A percentile compares a stretch with the other conserved stretches of the same genome.
Evolutionary conservation across 495 filamentous ascomycete species (phyloP).

Genomic region (Aspergillus kassunensis): DNA sequence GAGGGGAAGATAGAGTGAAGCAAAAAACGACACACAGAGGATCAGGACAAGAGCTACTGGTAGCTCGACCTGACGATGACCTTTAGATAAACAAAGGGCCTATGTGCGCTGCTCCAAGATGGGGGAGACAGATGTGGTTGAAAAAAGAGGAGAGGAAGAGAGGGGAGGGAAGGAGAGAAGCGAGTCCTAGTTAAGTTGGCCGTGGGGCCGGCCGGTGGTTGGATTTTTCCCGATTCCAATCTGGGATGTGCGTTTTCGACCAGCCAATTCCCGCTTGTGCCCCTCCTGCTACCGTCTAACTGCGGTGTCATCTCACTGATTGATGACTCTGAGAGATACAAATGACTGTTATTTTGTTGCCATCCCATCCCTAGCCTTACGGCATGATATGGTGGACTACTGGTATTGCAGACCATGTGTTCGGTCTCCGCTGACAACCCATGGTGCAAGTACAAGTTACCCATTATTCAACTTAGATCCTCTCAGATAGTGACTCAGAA

Average conservation of each 20-base stretch:
- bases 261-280: slow-evolving; percentile 17
- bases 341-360: background rate
- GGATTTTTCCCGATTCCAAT: slow-evolving; percentile 30
- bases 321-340: background rate
- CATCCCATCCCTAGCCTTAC: background rate
- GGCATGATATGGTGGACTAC: background rate
- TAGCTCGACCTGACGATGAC: slow-evolving; percentile 45
- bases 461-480: background rate
- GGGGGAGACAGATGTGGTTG: slow-evolving; percentile 26
- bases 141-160: slow-evolving; percentile 21
- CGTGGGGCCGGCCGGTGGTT: slow-evolving; percentile 10
- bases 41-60: slow-evolving; percentile 45
- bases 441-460: background rate
- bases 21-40: slow-evolving; percentile 40
- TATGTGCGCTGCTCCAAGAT: slow-evolving; percentile 45
- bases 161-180: slow-evolving; percentile 26
- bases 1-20: slow-evolving; percentile 12
- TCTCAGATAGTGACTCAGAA: background rate
- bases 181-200: slow-evolving; percentile 24
- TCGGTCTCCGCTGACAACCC: background rate
- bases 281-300: slow-evolving; percentile 19
- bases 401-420: too few relatives aligned
- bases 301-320: slow-evolving; percentile 2
- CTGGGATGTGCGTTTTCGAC: slow-evolving; percentile 31
- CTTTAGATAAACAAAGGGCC: slow-evolving; percentile 28